phyloP scores from a whole-genome alignment of 2,329 filamentous ascomycete species.

The Zarea fungicola region DNA sequence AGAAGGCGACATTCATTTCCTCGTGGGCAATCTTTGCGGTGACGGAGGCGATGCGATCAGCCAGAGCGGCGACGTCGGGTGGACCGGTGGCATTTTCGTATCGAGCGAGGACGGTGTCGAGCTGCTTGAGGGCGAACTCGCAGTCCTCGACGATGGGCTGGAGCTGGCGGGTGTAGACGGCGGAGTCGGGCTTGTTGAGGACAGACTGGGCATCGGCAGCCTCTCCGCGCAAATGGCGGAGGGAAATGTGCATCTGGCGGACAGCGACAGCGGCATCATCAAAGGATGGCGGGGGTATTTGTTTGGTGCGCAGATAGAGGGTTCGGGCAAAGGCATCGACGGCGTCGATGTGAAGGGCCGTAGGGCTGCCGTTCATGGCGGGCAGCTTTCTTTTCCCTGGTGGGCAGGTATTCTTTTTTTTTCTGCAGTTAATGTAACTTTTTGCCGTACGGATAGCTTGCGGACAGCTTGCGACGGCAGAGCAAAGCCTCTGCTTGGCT shows the following conservation, averaged over 20 bases:
- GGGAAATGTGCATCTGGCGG: constrained; percentile 47
- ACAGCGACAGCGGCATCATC: constrained; percentile 45
- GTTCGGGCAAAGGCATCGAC: constrained; percentile 51
- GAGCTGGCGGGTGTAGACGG: constrained; percentile 45
- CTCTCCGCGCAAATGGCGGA: constrained; percentile 55
- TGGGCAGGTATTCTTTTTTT: too few species aligned
- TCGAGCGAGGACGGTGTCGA: constrained; percentile 47
- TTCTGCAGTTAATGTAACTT: too few species aligned
- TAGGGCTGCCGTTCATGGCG: constrained; percentile 12
- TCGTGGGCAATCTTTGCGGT: constrained; percentile 45
- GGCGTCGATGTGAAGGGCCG: constrained; percentile 45
- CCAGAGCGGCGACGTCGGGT: constrained; percentile 28
- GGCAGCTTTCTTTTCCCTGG: too few species aligned
- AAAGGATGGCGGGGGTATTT: constrained; percentile 40
- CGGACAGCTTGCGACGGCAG: too few species aligned
- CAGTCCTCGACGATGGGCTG: constrained; percentile 49
- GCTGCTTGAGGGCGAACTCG: constrained; percentile 49
- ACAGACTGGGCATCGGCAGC: constrained; percentile 51
- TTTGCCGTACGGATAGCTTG: neutral
- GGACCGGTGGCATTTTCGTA: constrained; percentile 29
- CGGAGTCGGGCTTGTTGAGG: constrained; percentile 38
- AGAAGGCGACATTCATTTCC: constrained; percentile 48
- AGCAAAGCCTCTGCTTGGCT: too few species aligned
- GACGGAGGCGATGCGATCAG: constrained; percentile 37
- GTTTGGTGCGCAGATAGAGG: constrained; percentile 49